A percentile compares a stretch with the other conserved stretches of the same genome.
Conservation (phyloP, 176 grass and related monocot species). For the Oryza australiensis region DNA sequence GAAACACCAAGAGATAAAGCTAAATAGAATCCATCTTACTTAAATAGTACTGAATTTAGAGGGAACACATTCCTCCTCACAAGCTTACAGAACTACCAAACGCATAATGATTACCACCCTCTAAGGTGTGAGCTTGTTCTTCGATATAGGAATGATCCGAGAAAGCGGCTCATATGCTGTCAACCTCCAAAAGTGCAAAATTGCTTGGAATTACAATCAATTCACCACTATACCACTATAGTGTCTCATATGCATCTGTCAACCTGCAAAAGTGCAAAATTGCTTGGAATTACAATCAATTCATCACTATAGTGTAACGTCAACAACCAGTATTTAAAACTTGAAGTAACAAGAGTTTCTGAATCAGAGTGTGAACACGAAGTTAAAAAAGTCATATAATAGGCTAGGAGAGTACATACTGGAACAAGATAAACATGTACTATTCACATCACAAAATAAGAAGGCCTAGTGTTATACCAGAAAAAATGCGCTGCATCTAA, state of each 20-base stretch:
- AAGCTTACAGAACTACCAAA: slow-evolving; percentile 75
- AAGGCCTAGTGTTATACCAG: slow-evolving; percentile 5
- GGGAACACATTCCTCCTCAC: too few species aligned
- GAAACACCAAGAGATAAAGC: not conserved
- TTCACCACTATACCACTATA: not conserved
- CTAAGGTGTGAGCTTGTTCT: slow-evolving; percentile 98
- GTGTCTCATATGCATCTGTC: slow-evolving; percentile 81
- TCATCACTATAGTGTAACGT: not conserved
- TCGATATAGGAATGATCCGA: slow-evolving; percentile 79
- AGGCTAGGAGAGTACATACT: slow-evolving; percentile 1
- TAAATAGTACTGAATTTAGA: slow-evolving; percentile 21
- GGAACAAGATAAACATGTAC: not conserved
- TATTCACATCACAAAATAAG: not conserved
- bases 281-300: slow-evolving; percentile 22
- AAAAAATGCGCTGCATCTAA: not conserved
- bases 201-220: slow-evolving; percentile 25
- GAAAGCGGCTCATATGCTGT: slow-evolving; percentile 89
- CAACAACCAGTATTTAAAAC: slow-evolving; percentile 19
- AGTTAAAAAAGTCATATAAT: not conserved
- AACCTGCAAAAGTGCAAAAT: slow-evolving; percentile 59
- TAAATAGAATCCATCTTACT: slow-evolving; percentile 15
- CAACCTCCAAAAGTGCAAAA: slow-evolving; percentile 57
- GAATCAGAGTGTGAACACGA: not conserved
- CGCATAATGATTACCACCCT: slow-evolving; percentile 95
- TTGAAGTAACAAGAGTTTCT: slow-evolving; percentile 16